phyloP scores from a whole-genome alignment of 495 filamentous ascomycete species.

The Penicillium canescens region DNA sequence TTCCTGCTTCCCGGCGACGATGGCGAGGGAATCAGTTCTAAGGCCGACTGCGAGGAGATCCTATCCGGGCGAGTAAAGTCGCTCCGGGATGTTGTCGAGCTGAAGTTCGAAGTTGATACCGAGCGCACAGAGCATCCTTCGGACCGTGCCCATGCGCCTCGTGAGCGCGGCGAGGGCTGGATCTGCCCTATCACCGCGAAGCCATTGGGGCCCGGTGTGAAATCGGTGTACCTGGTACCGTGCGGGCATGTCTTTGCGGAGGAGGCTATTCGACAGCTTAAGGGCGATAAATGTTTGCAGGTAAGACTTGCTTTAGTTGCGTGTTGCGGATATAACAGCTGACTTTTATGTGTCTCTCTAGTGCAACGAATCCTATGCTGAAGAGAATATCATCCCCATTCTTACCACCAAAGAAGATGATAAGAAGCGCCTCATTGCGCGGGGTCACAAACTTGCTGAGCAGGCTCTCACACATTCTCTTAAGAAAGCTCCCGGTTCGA shows the following conservation, averaged over 20 bases:
- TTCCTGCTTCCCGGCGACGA: slow-evolving; percentile 70
- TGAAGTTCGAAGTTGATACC: slow-evolving; percentile 70
- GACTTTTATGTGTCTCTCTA: slow-evolving; percentile 4
- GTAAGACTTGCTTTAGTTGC: slow-evolving; percentile 31
- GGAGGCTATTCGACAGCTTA: slow-evolving; percentile 77
- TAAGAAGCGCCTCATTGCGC: slow-evolving; percentile 62
- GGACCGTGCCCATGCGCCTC: slow-evolving; percentile 27
- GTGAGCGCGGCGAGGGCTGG: slow-evolving; percentile 58
- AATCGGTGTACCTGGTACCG: slow-evolving; percentile 86
- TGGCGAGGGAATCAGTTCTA: slow-evolving; percentile 48
- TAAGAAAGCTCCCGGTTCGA: slow-evolving; percentile 71
- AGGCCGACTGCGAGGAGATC: slow-evolving; percentile 65
- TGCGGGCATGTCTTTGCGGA: slow-evolving; percentile 96
- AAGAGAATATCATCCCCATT: slow-evolving; percentile 81
- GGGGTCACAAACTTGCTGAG: slow-evolving; percentile 64
- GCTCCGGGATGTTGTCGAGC: slow-evolving; percentile 83
- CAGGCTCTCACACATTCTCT: slow-evolving; percentile 80
- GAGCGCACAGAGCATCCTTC: slow-evolving; percentile 32
- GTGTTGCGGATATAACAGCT: background rate
- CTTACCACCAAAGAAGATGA: slow-evolving; percentile 71
- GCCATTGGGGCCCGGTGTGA: slow-evolving; percentile 75
- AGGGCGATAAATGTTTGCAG: slow-evolving; percentile 60
- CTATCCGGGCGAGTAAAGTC: slow-evolving; percentile 72
- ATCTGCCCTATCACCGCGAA: slow-evolving; percentile 89
- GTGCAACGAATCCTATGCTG: slow-evolving; percentile 74